Evolutionary conservation across 129 eudicot species (phyloP), one percentile per base, ranked within the genome.

Genomic region (Chrysanthemum makinoi): DNA sequence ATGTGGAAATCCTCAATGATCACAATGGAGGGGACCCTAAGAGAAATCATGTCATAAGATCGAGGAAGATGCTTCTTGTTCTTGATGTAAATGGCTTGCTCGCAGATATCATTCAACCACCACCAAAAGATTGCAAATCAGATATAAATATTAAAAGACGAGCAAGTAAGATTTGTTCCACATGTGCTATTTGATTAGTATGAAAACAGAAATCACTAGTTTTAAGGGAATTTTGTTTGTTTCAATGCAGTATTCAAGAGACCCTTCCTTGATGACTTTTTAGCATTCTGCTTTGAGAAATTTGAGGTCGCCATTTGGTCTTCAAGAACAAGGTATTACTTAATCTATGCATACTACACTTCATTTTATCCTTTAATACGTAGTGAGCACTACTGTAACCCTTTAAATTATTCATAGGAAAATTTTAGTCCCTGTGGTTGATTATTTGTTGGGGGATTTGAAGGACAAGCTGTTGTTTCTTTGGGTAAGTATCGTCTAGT

Each of bases 41-140:
- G 66, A 82, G 69, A 55, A 69, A 63, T 58, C 82, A 60, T 14
- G 26, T 50, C 62, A 63, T 48, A 12, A 75, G 22, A 51, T n/a
- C 76, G 35, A 87, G 76, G 64, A 83, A 82, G 81, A 94, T 80
- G 65, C 97, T 94, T 75, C 81, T 94, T 17, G 75, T 94, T 69
- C 96, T 94, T 81, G 98, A 94, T 72, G 72, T 94, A n/a, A 94
- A 94, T 73, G 98, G 98, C 10, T 73, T 94, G 73, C 86, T 94
- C 35, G 97, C 89, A 2, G 83, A 89, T 80, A 73, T 94, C 49
- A 81, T 94, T 66, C 52, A 18, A 70, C 97, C 93, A 6, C 79
- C 90, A 15, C 98, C 96, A 64, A 88, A 85, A 77, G 83, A 78
- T 22, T 59, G 72, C 62, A 84, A 75, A 83, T 80, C 85, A 20